Percentiles rank a stretch among this genome's conserved stretches.
These are phyloP conservation scores for Candida maris DNA, from an alignment of 805 yeast genomes.

Conservation along the genomic window DNA sequence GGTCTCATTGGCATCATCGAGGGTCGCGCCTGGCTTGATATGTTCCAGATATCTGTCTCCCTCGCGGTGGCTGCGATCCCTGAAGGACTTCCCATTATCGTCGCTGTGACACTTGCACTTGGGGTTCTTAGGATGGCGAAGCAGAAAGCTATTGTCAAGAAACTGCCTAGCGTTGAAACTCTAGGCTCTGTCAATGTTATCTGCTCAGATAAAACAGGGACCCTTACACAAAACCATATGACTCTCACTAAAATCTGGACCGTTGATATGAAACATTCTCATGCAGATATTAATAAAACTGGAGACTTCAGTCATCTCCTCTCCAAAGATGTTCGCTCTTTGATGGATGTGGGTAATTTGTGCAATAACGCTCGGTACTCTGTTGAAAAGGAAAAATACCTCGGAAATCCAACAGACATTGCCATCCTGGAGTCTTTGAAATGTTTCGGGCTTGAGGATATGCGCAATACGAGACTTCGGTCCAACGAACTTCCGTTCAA, in stretches of 20 bases:
- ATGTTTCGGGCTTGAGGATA: slow-evolving; percentile 69
- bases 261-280: slow-evolving; percentile 47
- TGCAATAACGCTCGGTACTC: slow-evolving; percentile 76
- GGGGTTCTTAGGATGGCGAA: slow-evolving; percentile 97
- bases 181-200: slow-evolving; percentile 92
- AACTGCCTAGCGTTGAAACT: slow-evolving; percentile 93
- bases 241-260: slow-evolving; percentile 84
- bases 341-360: slow-evolving; percentile 63
- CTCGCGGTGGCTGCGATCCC: slow-evolving; percentile 99
- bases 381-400: slow-evolving; percentile 60
- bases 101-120: slow-evolving; percentile 92
- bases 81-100: slow-evolving; percentile 97
- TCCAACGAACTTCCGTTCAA: slow-evolving; percentile 78
- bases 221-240: slow-evolving; percentile 88
- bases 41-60: slow-evolving; percentile 97
- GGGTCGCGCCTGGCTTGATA: slow-evolving; percentile 94
- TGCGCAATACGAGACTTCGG: slow-evolving; percentile 57
- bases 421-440: slow-evolving; percentile 77
- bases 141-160: slow-evolving; percentile 87
- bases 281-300: slow-evolving; percentile 42
- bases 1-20: slow-evolving; percentile 86
- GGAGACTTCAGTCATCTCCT: slow-evolving; percentile 40
- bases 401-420: slow-evolving; percentile 94
- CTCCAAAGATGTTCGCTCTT: slow-evolving; percentile 50
- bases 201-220: slow-evolving; percentile 89